Percentiles rank a stretch among this genome's conserved stretches.
These are phyloP conservation scores for Nannizziopsis barbatae DNA, from an alignment of 2,329 filamentous ascomycete species.

Conservation along the genomic window DNA sequence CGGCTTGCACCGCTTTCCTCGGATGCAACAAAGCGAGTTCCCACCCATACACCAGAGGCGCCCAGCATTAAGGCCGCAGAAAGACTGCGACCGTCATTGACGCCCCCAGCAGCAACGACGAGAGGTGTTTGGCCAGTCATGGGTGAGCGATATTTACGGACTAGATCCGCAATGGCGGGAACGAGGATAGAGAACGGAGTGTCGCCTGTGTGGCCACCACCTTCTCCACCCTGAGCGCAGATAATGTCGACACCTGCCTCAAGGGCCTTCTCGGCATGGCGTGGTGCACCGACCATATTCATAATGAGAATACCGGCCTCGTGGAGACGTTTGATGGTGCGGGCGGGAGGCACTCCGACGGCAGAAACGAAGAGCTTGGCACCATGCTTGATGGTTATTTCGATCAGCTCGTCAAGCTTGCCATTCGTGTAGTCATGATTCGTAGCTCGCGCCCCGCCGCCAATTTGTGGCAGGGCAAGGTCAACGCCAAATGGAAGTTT, in stretches of 20 bases:
- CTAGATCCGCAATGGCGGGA: constrained; percentile 77
- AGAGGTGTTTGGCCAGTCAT: constrained; percentile 60
- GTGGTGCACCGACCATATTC: constrained; percentile 95
- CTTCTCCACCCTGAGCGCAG: constrained; percentile 85
- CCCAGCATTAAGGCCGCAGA: constrained; percentile 79
- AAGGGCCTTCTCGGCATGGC: constrained; percentile 80
- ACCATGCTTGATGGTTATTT: constrained; percentile 74
- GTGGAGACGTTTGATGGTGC: constrained; percentile 66
- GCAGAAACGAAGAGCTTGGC: constrained; percentile 77
- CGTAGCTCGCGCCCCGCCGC: constrained; percentile 70
- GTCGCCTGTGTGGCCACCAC: constrained; percentile 84
- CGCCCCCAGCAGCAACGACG: constrained; percentile 81
- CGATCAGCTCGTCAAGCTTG: constrained; percentile 74
- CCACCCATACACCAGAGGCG: constrained; percentile 83
- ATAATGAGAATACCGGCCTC: constrained; percentile 71
- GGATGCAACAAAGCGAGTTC: constrained; percentile 79
- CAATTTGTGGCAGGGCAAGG: constrained; percentile 80
- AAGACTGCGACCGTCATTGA: constrained; percentile 69
- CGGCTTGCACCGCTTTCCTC: constrained; percentile 70
- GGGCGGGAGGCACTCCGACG: constrained; percentile 69
- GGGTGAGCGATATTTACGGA: constrained; percentile 57
- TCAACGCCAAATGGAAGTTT: constrained; percentile 80
- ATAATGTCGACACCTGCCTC: constrained; percentile 80
- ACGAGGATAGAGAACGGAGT: constrained; percentile 78
- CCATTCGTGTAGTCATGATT: constrained; percentile 95